Percentiles rank a stretch among this genome's conserved stretches.
Conservation (phyloP, 2,329 filamentous ascomycete species). For the Talaromyces sp. region DNA sequence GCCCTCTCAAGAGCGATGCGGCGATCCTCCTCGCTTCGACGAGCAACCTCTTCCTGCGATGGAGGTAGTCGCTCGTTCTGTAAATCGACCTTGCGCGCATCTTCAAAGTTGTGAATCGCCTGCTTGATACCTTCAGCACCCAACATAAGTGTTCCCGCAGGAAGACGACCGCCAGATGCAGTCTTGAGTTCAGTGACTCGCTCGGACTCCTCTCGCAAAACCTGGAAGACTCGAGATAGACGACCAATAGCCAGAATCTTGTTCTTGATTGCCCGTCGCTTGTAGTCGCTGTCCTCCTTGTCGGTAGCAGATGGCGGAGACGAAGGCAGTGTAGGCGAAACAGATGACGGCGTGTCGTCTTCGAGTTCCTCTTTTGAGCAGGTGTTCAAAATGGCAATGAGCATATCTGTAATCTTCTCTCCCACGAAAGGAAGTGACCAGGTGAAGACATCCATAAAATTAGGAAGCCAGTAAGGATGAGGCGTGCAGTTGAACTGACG, state of each 20-base stretch:
- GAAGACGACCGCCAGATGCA: slow-evolving; percentile 84
- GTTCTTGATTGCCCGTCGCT: slow-evolving; percentile 97
- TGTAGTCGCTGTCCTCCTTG: slow-evolving; percentile 67
- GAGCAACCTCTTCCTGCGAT: slow-evolving; percentile 84
- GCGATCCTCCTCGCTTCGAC: slow-evolving; percentile 77
- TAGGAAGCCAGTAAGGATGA: slow-evolving; percentile 98
- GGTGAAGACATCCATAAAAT: slow-evolving; percentile 99
- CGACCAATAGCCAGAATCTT: slow-evolving; percentile 98
- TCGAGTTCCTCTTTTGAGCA: slow-evolving; percentile 99
- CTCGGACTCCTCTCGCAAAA: slow-evolving; percentile 94
- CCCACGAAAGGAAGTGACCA: slow-evolving; percentile 98
- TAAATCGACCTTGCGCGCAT: slow-evolving; percentile 92
- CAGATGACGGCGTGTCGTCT: slow-evolving; percentile 76
- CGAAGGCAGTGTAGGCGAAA: slow-evolving; percentile 65
- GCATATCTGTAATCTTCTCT: slow-evolving; percentile 99
- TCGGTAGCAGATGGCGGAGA: slow-evolving; percentile 73
- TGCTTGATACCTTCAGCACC: slow-evolving; percentile 98
- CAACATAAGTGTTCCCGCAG: slow-evolving; percentile 94
- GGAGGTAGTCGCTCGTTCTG: slow-evolving; percentile 95
- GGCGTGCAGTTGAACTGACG: slow-evolving; percentile 99
- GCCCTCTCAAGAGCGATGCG: slow-evolving; percentile 83
- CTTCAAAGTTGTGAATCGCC: slow-evolving; percentile 94
- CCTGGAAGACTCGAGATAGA: slow-evolving; percentile 96
- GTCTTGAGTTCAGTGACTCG: slow-evolving; percentile 97
- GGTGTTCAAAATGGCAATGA: slow-evolving; percentile 96